Conservation (phyloP, 148 eudicot genomes). For the Simmondsia chinensis region DNA sequence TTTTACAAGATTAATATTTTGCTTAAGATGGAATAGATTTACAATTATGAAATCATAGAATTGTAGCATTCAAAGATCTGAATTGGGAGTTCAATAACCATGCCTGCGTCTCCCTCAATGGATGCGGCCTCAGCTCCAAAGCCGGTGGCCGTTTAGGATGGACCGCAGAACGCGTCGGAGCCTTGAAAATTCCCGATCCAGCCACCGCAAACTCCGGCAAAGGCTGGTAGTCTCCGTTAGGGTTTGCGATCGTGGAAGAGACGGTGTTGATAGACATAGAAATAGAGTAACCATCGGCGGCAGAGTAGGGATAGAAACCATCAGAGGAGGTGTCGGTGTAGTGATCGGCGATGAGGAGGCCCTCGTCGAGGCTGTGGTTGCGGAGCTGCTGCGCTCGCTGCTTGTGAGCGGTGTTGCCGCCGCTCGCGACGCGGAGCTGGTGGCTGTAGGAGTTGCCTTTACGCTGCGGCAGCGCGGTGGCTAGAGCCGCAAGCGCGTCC, state of each 20-base stretch:
- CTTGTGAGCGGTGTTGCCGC: conserved; percentile 23
- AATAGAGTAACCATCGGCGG: conserved; percentile 9
- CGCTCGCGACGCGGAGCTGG: conserved; percentile 31
- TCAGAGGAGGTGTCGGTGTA: conserved; percentile 21
- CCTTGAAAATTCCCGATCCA: conserved; percentile 54
- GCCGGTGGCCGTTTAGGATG: conserved; percentile 76
- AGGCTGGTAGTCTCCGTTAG: conserved; percentile 8
- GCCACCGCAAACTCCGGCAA: conserved; percentile 58
- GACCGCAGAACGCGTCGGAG: conserved; percentile 62
- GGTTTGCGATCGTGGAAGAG: background rate
- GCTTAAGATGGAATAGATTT: no score
- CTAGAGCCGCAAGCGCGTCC: conserved; percentile 25
- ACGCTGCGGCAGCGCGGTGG: conserved; percentile 24
- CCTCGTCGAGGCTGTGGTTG: conserved; percentile 75
- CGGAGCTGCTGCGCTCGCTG: conserved; percentile 32
- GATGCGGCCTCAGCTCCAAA: conserved; percentile 90
- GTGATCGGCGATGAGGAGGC: conserved; percentile 1
- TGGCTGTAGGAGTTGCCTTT: conserved; percentile 48
- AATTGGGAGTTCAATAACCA: no score
- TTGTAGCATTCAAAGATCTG: no score
- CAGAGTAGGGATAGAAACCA: conserved; percentile 32
- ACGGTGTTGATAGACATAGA: conserved; percentile 10
- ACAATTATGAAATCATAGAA: no score
- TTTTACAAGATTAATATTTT: no score
- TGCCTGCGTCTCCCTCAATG: conserved; percentile 84